These are phyloP conservation scores for Colletotrichum chlorophyti DNA, from an alignment of 2,329 filamentous ascomycete genomes.

Conservation along the genomic window DNA sequence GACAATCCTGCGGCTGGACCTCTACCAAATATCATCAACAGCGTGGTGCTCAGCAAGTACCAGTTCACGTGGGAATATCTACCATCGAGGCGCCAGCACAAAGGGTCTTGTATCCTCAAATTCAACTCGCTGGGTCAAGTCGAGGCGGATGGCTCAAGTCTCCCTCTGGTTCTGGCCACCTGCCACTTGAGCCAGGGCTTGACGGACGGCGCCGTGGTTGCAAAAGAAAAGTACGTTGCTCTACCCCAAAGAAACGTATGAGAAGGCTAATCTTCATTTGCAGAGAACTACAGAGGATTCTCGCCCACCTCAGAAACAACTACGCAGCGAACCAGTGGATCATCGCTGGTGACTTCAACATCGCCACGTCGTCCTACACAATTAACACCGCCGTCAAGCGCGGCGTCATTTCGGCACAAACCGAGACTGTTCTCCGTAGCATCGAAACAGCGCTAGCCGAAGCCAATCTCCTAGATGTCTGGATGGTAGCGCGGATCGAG, in stretches of 20 bases:
- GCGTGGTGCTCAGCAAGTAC: slow-evolving; percentile 64
- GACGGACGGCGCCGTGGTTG: slow-evolving; percentile 61
- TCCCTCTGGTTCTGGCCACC: slow-evolving; percentile 57
- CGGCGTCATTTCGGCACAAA: slow-evolving; percentile 59
- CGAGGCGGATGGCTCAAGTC: slow-evolving; percentile 33
- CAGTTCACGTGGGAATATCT: slow-evolving; percentile 63
- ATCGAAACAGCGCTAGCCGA: slow-evolving; percentile 55
- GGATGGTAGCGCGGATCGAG: slow-evolving; percentile 53
- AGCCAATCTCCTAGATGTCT: slow-evolving; percentile 58
- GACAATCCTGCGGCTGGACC: slow-evolving; percentile 57
- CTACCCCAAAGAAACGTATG: no score
- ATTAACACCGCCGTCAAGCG: slow-evolving; percentile 59
- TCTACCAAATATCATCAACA: slow-evolving; percentile 65
- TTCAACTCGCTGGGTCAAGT: slow-evolving; percentile 41
- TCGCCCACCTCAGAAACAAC: slow-evolving; percentile 49
- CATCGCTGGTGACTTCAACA: slow-evolving; percentile 70
- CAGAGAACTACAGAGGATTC: slow-evolving; percentile 58
- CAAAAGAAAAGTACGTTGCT: slow-evolving; percentile 50
- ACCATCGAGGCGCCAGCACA: slow-evolving; percentile 61
- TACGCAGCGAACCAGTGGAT: slow-evolving; percentile 58
- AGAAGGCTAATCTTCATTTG: neutral
- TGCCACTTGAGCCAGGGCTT: slow-evolving; percentile 69
- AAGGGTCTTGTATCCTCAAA: slow-evolving; percentile 44
- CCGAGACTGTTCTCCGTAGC: slow-evolving; percentile 47
- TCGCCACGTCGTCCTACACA: slow-evolving; percentile 64